phyloP scores from a whole-genome alignment of 768 basidiomycete species.

The Leccinellum rugosiceps region DNA sequence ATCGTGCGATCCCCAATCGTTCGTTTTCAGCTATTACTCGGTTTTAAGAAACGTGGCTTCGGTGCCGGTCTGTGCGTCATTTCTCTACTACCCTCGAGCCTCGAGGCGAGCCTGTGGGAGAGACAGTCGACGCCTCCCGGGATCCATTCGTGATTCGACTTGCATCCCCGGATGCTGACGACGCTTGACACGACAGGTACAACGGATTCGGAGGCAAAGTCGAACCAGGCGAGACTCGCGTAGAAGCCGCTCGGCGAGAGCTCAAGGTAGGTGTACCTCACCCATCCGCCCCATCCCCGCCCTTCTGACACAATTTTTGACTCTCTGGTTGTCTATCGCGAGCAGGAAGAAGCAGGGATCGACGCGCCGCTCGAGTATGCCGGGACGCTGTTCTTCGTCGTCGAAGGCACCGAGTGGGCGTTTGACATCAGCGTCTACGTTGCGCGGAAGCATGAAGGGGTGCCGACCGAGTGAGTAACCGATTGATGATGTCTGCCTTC shows the following conservation, averaged over 20 bases:
- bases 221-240: conserved; percentile 65
- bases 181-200: conserved; percentile 44
- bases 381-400: conserved; percentile 65
- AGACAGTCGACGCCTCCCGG: background rate
- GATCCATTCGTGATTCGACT: background rate
- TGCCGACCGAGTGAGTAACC: conserved; percentile 60
- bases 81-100: background rate
- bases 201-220: conserved; percentile 93
- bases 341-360: conserved; percentile 82
- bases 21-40: conserved; percentile 66
- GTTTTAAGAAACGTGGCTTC: conserved; percentile 78
- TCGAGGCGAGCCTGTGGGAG: background rate
- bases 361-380: conserved; percentile 58
- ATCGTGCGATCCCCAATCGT: conserved; percentile 12
- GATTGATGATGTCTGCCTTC: background rate
- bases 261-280: conserved; percentile 48
- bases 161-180: background rate
- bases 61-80: conserved; percentile 54
- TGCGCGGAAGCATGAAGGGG: conserved; percentile 58
- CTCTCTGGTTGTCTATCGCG: background rate
- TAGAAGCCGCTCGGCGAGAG: conserved; percentile 75
- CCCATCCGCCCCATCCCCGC: background rate
- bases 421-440: conserved; percentile 74
- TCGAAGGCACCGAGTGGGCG: conserved; percentile 50
- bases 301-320: background rate